These are phyloP conservation scores for Trifolium repens DNA, from an alignment of 306 rosid genomes.

Conservation along the genomic window DNA sequence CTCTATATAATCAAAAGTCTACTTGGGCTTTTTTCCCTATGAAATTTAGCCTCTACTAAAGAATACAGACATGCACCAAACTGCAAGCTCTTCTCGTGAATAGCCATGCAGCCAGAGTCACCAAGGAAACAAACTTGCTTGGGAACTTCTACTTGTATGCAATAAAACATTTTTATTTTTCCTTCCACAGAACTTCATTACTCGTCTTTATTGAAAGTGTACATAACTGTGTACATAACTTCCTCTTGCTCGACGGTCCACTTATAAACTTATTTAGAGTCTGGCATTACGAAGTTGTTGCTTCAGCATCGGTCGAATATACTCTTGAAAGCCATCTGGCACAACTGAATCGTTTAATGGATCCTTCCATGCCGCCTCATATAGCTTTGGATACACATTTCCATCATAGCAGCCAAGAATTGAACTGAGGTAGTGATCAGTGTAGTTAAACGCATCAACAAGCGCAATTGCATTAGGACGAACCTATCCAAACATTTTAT, in stretches of 20 bases:
- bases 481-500: constrained; percentile 55
- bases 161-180: constrained; percentile 29
- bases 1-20: background rate
- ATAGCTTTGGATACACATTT: constrained; percentile 88
- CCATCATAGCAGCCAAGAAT: constrained; percentile 91
- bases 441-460: constrained; percentile 87
- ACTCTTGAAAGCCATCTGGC: constrained; percentile 86
- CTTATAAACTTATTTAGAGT: constrained; percentile 50
- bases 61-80: constrained; percentile 23
- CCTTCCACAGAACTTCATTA: constrained; percentile 19
- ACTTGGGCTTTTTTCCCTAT: background rate
- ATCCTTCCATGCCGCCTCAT: constrained; percentile 97
- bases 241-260: constrained; percentile 2
- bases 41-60: background rate
- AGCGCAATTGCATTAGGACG: constrained; percentile 88
- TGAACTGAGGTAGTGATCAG: constrained; percentile 89
- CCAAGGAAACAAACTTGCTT: constrained; percentile 22
- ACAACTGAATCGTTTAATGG: constrained; percentile 85
- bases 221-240: constrained; percentile 22
- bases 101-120: background rate
- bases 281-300: constrained; percentile 93
- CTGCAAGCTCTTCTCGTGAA: background rate
- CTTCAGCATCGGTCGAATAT: constrained; percentile 82
- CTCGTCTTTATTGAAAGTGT: constrained; percentile 13
- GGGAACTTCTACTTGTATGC: background rate